These are phyloP conservation scores for Picea abies DNA, from an alignment of 83 land plant species.

Conservation along the genomic window DNA sequence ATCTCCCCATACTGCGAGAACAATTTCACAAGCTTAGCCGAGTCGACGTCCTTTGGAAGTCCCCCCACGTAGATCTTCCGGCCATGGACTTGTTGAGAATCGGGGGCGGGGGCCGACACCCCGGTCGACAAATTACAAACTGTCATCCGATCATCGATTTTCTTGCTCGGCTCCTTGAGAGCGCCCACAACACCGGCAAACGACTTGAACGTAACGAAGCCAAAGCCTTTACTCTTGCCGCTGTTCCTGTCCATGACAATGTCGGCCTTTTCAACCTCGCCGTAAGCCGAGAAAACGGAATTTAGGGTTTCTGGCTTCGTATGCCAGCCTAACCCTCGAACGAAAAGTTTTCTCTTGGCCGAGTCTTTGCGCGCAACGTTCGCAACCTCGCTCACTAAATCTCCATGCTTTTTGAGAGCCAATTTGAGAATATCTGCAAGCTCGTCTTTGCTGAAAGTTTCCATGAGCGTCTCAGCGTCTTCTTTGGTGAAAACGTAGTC, in stretches of 20 bases:
- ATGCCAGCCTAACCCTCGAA: constrained; percentile 93
- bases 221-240: constrained; percentile 82
- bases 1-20: constrained; percentile 50
- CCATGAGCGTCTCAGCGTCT: too few relatives aligned
- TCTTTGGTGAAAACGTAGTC: too few relatives aligned
- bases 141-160: constrained; percentile 84
- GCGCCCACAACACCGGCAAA: constrained; percentile 84
- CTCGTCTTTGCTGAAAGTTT: too few relatives aligned
- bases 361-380: constrained; percentile 61
- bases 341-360: constrained; percentile 86
- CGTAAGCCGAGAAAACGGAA: constrained; percentile 69
- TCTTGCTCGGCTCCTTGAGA: constrained; percentile 87
- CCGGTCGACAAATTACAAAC: constrained; percentile 74
- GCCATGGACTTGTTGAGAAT: constrained; percentile 15
- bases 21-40: constrained; percentile 32
- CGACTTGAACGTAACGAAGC: constrained; percentile 85
- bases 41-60: background rate
- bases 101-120: background rate
- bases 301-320: constrained; percentile 76
- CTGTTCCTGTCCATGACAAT: constrained; percentile 78
- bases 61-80: background rate
- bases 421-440: too few relatives aligned
- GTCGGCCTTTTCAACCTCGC: constrained; percentile 76
- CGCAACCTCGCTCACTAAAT: too few relatives aligned
- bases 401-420: too few relatives aligned